These are phyloP conservation scores for Acacia melanoxylon DNA, from an alignment of 306 rosid species.

Conservation along the genomic window DNA sequence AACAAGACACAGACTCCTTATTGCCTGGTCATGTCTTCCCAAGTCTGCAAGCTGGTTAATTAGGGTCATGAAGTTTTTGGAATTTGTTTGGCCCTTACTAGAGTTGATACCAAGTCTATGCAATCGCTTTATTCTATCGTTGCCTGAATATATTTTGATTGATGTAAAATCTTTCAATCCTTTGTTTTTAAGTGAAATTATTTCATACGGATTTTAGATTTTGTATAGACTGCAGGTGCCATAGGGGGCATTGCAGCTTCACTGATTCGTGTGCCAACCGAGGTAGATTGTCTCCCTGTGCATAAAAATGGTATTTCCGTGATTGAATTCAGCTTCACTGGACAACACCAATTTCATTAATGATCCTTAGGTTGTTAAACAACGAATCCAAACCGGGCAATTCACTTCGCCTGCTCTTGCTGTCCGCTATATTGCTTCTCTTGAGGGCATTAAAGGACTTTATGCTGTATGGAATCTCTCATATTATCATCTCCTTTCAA, in stretches of 20 bases:
- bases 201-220: conserved; percentile 31
- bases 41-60: conserved; percentile 22
- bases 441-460: conserved; percentile 84
- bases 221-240: conserved; percentile 91
- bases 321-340: conserved; percentile 14
- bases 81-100: conserved; percentile 25
- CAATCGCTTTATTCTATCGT: conserved; percentile 27
- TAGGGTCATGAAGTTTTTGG: conserved; percentile 22
- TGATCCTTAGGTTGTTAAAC: conserved; percentile 84
- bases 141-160: conserved; percentile 24
- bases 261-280: conserved; percentile 94
- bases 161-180: not conserved
- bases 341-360: conserved; percentile 27
- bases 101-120: conserved; percentile 29
- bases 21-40: conserved; percentile 20
- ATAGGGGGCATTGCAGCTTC: conserved; percentile 94
- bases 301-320: conserved; percentile 23
- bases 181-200: not conserved
- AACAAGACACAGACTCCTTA: not conserved
- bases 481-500: conserved; percentile 11
- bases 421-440: conserved; percentile 73
- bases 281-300: conserved; percentile 52
- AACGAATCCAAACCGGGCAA: conserved; percentile 97
- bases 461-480: conserved; percentile 66
- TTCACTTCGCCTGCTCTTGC: conserved; percentile 82